Percentiles rank a stretch among this genome's conserved stretches.
Conservation (phyloP, 1,284 basidiomycete species). For the Sporisorium scitamineum region DNA sequence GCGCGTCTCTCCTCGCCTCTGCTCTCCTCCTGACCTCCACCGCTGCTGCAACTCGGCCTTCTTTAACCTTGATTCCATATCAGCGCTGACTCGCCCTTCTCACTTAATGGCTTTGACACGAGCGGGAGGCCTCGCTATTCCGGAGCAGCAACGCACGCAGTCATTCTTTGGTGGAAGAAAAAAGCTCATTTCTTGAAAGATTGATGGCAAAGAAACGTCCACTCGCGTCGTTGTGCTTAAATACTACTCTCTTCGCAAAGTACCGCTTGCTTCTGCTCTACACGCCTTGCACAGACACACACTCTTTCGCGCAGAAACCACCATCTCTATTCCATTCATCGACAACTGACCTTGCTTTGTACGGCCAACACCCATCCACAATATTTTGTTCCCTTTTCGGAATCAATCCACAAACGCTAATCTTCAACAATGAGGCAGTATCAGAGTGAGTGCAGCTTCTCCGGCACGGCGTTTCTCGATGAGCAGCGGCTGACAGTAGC, state of each 20-base stretch:
- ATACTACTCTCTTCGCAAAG: not conserved
- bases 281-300: not conserved
- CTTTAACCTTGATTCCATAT: too few relatives aligned
- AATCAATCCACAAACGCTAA: not conserved
- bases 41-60: not conserved
- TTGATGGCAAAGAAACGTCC: constrained; percentile 3
- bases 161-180: too few relatives aligned
- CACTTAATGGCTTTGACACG: too few relatives aligned
- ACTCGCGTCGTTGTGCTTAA: constrained; percentile 17
- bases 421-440: constrained; percentile 17
- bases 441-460: constrained; percentile 13
- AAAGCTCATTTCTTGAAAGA: not conserved
- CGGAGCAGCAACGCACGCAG: too few relatives aligned
- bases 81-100: too few relatives aligned
- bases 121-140: too few relatives aligned
- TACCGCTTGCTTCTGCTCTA: not conserved
- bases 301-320: not conserved
- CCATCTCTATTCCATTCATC: not conserved
- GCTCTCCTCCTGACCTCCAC: not conserved
- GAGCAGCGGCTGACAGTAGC: not conserved
- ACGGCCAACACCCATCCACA: not conserved
- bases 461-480: too few relatives aligned
- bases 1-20: too few relatives aligned
- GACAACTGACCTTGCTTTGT: not conserved
- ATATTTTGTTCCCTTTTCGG: too few relatives aligned